Evolutionary conservation across 495 filamentous ascomycete genomes (phyloP).

Genomic region (Penicillium alfredii): DNA sequence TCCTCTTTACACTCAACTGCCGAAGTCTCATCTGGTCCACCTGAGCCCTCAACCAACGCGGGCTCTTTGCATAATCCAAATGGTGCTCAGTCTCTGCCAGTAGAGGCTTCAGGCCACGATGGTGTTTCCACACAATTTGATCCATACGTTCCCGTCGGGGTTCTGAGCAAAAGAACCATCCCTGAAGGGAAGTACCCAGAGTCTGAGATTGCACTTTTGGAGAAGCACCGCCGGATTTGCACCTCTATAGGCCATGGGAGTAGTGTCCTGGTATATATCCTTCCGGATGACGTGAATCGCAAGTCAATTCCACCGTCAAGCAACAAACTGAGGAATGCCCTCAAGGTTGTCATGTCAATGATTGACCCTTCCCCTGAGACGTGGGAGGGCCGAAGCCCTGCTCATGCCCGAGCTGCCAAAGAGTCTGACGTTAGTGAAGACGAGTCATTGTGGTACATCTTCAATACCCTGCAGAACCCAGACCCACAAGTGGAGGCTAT

Average conservation of each 20-base stretch:
- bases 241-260: constrained; percentile 10
- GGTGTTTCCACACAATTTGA: background rate
- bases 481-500: constrained; percentile 49
- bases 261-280: constrained; percentile 54
- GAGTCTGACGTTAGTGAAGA: constrained; percentile 31
- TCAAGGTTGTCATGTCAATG: constrained; percentile 45
- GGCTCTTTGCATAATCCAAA: background rate
- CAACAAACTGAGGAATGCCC: constrained; percentile 34
- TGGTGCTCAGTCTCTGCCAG: too few relatives aligned
- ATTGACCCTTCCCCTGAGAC: constrained; percentile 51
- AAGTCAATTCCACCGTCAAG: constrained; percentile 39
- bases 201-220: constrained; percentile 19
- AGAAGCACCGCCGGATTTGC: constrained; percentile 31
- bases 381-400: constrained; percentile 47
- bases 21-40: background rate
- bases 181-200: constrained; percentile 5
- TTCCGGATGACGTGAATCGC: constrained; percentile 61
- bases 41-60: background rate
- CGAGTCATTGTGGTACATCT: constrained; percentile 72
- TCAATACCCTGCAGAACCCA: constrained; percentile 78
- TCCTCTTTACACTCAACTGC: too few relatives aligned
- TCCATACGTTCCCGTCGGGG: constrained; percentile 12
- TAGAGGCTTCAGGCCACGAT: constrained; percentile 1
- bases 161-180: constrained; percentile 1
- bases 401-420: constrained; percentile 2